These are phyloP conservation scores for Austroboletus novae-zelandiae DNA, from an alignment of 1,284 basidiomycete species.

Conservation along the genomic window DNA sequence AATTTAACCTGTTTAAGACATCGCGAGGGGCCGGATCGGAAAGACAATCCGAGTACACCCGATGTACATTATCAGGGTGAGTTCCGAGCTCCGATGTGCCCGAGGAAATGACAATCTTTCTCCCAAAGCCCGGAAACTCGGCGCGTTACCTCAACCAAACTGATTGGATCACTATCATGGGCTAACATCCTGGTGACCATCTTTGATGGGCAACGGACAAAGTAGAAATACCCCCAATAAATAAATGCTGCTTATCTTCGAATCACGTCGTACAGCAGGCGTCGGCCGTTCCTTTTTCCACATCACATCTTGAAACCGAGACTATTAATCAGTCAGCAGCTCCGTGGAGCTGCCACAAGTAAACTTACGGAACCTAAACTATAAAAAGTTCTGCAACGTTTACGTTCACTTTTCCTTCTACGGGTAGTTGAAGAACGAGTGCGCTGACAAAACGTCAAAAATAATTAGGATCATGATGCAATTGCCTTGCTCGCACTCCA, in stretches of 20 bases:
- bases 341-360: background rate
- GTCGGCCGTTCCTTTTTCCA: background rate
- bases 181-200: background rate
- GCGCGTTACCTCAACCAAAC: background rate
- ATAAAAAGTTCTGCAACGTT: background rate
- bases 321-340: background rate
- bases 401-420: background rate
- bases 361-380: background rate
- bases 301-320: background rate
- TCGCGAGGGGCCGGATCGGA: background rate
- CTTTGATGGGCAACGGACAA: background rate
- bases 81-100: background rate
- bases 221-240: slow-evolving; percentile 1
- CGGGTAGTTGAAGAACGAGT: background rate
- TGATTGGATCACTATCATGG: no score
- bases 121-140: no score
- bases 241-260: slow-evolving; percentile 2
- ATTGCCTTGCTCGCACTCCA: no score
- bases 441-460: background rate
- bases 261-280: background rate
- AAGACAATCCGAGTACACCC: background rate
- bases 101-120: background rate
- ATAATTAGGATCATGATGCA: background rate
- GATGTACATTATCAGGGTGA: background rate
- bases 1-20: no score